These are phyloP conservation scores for Fraxinus baroniana DNA, from an alignment of 305 asterid genomes.

Conservation along the genomic window DNA sequence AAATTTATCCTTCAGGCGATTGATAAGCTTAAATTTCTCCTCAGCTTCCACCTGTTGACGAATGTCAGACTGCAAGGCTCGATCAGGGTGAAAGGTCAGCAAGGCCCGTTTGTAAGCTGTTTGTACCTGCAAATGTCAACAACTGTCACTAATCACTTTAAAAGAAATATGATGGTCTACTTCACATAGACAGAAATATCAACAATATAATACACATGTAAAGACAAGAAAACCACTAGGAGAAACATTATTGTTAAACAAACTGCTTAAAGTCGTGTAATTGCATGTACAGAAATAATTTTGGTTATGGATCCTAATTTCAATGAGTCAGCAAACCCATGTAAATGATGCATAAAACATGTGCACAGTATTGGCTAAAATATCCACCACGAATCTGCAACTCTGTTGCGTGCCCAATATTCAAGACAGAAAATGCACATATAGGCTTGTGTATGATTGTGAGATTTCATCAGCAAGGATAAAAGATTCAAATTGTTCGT, in stretches of 20 bases:
- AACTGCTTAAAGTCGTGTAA: background rate
- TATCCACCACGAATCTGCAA: background rate
- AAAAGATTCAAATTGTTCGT: background rate
- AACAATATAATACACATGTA: background rate
- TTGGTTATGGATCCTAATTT: background rate
- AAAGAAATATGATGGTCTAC: background rate
- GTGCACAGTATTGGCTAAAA: background rate
- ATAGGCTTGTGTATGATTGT: background rate
- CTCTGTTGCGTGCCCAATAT: background rate
- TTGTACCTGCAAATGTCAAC: constrained; percentile 61
- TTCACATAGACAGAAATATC: background rate
- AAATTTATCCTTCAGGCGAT: constrained; percentile 74
- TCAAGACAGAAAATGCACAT: background rate
- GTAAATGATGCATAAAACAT: background rate
- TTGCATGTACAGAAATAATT: background rate
- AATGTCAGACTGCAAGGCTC: constrained; percentile 63
- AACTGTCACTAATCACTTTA: constrained; percentile 12
- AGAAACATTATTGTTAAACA: background rate
- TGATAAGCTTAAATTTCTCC: constrained; percentile 90
- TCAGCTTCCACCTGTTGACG: constrained; percentile 91
- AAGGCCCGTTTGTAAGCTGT: constrained; percentile 75
- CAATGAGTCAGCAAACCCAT: background rate
- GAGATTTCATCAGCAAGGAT: background rate
- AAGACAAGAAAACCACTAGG: background rate
- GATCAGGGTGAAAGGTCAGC: constrained; percentile 90